A percentile compares a stretch with the other conserved stretches of the same genome.
These are phyloP conservation scores for Cytospora piceae DNA, from an alignment of 2,329 filamentous ascomycete genomes.

Conservation along the genomic window DNA sequence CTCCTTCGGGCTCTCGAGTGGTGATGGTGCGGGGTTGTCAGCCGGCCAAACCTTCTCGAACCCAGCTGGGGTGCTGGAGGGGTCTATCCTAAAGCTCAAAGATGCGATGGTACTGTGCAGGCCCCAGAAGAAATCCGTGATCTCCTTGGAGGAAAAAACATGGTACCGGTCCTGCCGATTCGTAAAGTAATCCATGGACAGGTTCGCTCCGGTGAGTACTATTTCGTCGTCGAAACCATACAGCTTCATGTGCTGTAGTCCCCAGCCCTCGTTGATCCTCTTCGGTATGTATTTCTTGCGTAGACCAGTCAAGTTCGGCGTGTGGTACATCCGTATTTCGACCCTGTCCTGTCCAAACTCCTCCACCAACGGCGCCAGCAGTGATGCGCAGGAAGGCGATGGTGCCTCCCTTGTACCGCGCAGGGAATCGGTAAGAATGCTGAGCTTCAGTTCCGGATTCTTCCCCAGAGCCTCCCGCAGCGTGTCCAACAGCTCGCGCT, in stretches of 20 bases:
- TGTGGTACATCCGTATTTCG: conserved; percentile 97
- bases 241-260: conserved; percentile 97
- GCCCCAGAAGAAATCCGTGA: conserved; percentile 80
- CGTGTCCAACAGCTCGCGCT: conserved; percentile 83
- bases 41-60: conserved; percentile 74
- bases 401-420: conserved; percentile 91
- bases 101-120: conserved; percentile 78
- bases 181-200: conserved; percentile 94
- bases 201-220: conserved; percentile 90
- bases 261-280: conserved; percentile 97
- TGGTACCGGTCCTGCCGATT: conserved; percentile 96
- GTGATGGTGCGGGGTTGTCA: conserved; percentile 74
- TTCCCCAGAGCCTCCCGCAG: conserved; percentile 73
- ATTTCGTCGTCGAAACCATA: conserved; percentile 96
- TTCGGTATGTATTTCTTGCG: conserved; percentile 83
- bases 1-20: conserved; percentile 67
- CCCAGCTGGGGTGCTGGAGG: conserved; percentile 58
- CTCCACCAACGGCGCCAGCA: conserved; percentile 79
- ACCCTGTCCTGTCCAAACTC: conserved; percentile 86
- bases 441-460: conserved; percentile 79
- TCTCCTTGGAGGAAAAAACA: conserved; percentile 75
- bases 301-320: conserved; percentile 87
- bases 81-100: conserved; percentile 79
- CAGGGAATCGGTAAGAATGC: conserved; percentile 88
- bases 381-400: conserved; percentile 80